phyloP scores from a whole-genome alignment of 345 rosid genomes.

The Pelargonium nanum region DNA sequence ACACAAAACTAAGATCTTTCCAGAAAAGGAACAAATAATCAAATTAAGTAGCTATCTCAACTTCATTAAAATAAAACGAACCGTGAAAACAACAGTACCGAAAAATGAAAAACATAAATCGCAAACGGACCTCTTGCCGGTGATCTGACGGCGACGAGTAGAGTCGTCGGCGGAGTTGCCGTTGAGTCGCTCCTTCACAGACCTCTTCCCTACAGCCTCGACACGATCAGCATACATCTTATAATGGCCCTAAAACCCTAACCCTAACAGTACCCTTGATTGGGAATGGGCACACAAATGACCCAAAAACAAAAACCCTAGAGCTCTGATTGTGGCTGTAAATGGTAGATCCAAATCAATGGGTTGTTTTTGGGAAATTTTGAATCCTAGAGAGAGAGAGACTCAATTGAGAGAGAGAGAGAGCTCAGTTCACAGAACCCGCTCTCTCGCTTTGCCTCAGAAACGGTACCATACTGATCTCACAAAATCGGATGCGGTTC shows the following conservation, averaged over 20 bases:
- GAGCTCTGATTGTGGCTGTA: background rate
- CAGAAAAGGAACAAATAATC: background rate
- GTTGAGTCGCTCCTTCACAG: conserved; percentile 71
- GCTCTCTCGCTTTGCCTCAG: background rate
- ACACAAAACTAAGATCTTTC: background rate
- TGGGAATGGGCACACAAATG: background rate
- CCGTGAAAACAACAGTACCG: background rate
- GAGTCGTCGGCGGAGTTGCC: conserved; percentile 43
- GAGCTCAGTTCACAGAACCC: background rate
- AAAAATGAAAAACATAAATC: background rate
- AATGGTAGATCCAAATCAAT: background rate
- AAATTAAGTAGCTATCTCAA: background rate
- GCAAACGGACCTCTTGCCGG: conserved; percentile 67
- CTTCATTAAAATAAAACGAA: background rate
- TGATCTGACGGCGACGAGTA: conserved; percentile 40
- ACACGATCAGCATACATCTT: conserved; percentile 91
- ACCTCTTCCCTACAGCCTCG: conserved; percentile 48
- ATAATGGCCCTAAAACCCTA: conserved; percentile 17
- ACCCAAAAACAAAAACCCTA: conserved; percentile 2
- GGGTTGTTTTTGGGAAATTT: no score
- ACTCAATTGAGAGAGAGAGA: background rate
- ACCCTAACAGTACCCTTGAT: conserved; percentile 21
- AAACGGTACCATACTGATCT: background rate
- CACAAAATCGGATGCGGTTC: background rate
- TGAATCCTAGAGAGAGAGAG: background rate